These are phyloP conservation scores for Leccinum fuscescens DNA, from an alignment of 1,284 basidiomycete species.

Conservation along the genomic window DNA sequence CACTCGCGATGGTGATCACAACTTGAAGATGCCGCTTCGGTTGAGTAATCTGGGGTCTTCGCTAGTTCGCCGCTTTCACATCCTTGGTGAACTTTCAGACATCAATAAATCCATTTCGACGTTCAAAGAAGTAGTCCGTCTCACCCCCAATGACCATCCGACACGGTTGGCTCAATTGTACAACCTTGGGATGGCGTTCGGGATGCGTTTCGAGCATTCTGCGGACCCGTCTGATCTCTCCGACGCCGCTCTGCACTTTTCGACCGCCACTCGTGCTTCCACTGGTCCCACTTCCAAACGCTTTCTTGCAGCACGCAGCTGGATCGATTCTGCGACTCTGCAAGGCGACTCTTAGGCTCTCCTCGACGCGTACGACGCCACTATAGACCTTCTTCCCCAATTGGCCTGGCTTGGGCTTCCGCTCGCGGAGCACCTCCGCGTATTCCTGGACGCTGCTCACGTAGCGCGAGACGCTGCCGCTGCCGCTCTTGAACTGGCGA, in stretches of 20 bases:
- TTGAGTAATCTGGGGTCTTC: not conserved
- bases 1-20: not conserved
- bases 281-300: not conserved
- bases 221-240: not conserved
- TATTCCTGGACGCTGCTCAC: not conserved
- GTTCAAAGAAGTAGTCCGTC: not conserved
- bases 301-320: not conserved
- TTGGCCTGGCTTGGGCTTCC: constrained; percentile 7
- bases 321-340: not conserved
- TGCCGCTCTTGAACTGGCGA: not conserved
- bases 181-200: not conserved
- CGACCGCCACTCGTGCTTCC: not conserved
- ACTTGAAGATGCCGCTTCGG: not conserved
- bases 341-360: not conserved
- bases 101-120: not conserved
- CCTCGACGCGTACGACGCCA: not conserved
- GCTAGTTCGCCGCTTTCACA: not conserved
- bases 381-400: constrained; percentile 1
- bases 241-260: not conserved
- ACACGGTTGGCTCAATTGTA: not conserved
- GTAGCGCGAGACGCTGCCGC: not conserved
- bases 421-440: not conserved
- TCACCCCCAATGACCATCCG: not conserved
- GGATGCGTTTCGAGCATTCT: not conserved
- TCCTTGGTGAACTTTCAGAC: not conserved